phyloP scores from a whole-genome alignment of 2,329 filamentous ascomycete genomes.

The Botrytis paeoniae region DNA sequence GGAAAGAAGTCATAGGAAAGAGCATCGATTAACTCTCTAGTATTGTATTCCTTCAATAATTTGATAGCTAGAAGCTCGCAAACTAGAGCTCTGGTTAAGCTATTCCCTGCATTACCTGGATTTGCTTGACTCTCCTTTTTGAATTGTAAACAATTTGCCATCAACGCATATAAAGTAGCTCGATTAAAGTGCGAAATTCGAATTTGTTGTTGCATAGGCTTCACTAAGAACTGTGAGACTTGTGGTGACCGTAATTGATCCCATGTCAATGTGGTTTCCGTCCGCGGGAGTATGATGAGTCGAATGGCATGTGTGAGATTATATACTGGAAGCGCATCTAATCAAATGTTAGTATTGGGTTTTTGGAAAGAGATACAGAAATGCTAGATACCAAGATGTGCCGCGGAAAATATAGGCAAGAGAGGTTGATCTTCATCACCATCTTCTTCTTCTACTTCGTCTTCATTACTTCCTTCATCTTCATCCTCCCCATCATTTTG shows the following conservation, averaged over 20 bases:
- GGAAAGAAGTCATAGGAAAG: constrained; percentile 95
- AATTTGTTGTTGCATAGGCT: constrained; percentile 91
- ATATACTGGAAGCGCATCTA: constrained; percentile 85
- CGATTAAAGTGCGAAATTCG: constrained; percentile 78
- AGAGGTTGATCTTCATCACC: constrained; percentile 47
- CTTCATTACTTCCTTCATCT: constrained; percentile 41
- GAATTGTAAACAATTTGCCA: constrained; percentile 94
- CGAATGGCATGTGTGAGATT: constrained; percentile 87
- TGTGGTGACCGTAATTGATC: constrained; percentile 95
- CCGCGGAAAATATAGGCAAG: constrained; percentile 76
- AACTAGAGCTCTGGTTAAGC: constrained; percentile 79
- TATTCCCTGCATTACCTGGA: constrained; percentile 80
- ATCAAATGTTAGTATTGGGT: constrained; percentile 30
- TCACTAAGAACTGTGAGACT: constrained; percentile 91
- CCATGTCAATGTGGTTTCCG: constrained; percentile 91
- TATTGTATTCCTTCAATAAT: constrained; percentile 83
- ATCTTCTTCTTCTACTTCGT: constrained; percentile 42
- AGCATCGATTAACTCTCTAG: constrained; percentile 87
- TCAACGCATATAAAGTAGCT: constrained; percentile 82
- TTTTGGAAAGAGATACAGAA: not conserved
- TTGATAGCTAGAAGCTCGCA: constrained; percentile 90
- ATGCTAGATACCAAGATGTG: constrained; percentile 62
- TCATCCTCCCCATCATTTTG: constrained; percentile 34
- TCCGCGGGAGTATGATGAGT: constrained; percentile 76
- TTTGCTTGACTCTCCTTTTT: constrained; percentile 79